A percentile compares a stretch with the other conserved stretches of the same genome.
Conservation (phyloP, 176 grass and related monocot genomes). For the Oryza nivara region DNA sequence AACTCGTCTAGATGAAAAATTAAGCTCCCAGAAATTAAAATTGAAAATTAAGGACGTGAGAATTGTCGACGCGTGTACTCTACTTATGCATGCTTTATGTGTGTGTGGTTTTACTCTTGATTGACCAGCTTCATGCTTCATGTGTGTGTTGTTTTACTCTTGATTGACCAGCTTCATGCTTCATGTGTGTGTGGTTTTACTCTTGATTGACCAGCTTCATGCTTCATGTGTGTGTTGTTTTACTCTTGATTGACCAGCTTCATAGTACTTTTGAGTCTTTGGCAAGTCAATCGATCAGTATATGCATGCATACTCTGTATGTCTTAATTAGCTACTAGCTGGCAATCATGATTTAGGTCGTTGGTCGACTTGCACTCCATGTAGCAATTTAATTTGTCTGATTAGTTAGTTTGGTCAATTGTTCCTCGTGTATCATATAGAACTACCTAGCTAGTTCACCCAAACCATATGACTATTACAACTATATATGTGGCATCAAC, state of each 20-base stretch:
- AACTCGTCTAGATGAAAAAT: neutral
- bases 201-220: no score
- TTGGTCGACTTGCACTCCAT: neutral
- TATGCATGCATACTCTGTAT: neutral
- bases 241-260: no score
- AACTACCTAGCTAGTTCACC: neutral
- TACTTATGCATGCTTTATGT: neutral
- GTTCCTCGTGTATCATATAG: neutral
- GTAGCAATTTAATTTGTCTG: neutral
- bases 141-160: neutral
- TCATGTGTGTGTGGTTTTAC: no score
- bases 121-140: no score
- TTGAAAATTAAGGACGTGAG: neutral
- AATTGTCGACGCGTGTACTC: neutral
- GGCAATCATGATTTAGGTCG: neutral
- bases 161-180: no score
- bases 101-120: neutral
- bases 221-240: no score
- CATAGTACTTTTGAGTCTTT: neutral
- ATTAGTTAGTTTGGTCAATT: neutral
- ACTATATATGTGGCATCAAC: no score
- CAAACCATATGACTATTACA: neutral
- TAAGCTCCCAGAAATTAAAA: neutral
- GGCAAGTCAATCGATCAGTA: neutral
- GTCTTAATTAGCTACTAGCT: neutral